Base-by-base conservation (phyloP, 352 stramenopile genomes). In the Globisporangium takayamanum region DNA sequence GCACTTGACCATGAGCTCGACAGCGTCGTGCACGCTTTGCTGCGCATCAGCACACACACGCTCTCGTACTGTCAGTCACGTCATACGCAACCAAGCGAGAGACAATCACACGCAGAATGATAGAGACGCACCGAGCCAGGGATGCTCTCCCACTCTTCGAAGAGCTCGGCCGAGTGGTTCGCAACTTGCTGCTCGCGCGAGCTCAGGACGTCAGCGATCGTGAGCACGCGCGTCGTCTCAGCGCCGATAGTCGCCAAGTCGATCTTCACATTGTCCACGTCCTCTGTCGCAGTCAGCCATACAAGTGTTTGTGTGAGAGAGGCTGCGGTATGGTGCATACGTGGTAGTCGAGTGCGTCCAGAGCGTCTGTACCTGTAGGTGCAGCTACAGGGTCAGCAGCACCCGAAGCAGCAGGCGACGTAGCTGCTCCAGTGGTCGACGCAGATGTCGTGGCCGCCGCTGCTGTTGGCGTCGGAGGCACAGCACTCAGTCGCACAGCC, bases 81-180 rank as follows among this genome's bases (percentile, higher is more conserved):
- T 18, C 28, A 33, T 33, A 3, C 28, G 3, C 28, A 50, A 41
- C 15, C 26, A 15, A 11, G 37, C n/a, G 28, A 41, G 36, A 3
- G 41, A 26, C 49, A 16, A 33, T 6, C 28, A 3, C 28, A 37
- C 41, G n/a, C 28, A 16, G 2, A 7, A 48, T 25, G 3, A 25
- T 20, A 22, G 8, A 0, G 12, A 60, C 75, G 52, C 52, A 91
- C 80, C 63, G 72, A 78, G 46, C 68, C 76, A 0, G 68, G 57
- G 57, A 92, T 84, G 70, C 82, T 92, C 55, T 89, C 80, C 82
- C 82, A 92, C 59, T 87, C 69, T 25, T 88, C 82, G 67, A 87
- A 88, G n/a, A 66, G 64, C 22, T 47, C 42, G 22, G 57, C 48
- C 4, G 57, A 56, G 49, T 76, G 72, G 12, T 64, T 76, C n/a